phyloP scores from a whole-genome alignment of 495 filamentous ascomycete genomes.

The Penicillium silybi region DNA sequence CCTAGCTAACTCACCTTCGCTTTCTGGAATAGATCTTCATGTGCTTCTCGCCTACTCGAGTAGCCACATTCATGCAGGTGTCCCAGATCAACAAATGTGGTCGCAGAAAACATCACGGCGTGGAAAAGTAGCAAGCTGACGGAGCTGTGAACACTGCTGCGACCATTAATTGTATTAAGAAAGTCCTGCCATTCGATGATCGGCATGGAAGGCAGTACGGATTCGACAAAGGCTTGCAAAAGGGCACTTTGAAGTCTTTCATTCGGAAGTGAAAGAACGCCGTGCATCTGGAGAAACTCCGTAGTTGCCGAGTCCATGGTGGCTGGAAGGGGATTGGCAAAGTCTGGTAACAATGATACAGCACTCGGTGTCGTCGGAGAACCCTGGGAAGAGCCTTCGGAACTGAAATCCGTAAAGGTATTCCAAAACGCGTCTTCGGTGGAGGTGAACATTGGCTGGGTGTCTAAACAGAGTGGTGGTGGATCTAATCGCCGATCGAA shows the following conservation, averaged over 20 bases:
- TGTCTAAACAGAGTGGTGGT: background rate
- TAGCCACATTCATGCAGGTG: constrained; percentile 16
- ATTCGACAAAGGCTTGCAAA: constrained; percentile 16
- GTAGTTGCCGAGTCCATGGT: constrained; percentile 7
- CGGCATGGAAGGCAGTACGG: constrained; percentile 16
- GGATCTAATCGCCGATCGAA: background rate
- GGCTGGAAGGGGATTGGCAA: constrained; percentile 13
- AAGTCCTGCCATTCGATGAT: constrained; percentile 18
- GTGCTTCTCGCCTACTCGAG: constrained; percentile 14
- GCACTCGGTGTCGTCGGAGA: background rate
- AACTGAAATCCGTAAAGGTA: constrained; percentile 12
- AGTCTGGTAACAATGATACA: constrained; percentile 9
- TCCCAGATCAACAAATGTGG: constrained; percentile 14
- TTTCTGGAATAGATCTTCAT: constrained; percentile 13
- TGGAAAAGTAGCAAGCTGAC: constrained; percentile 19
- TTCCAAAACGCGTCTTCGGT: constrained; percentile 13
- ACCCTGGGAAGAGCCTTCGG: background rate
- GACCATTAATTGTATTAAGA: constrained; percentile 4
- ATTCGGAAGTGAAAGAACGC: constrained; percentile 11
- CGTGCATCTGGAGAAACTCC: constrained; percentile 14
- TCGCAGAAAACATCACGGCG: constrained; percentile 18
- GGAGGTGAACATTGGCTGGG: background rate
- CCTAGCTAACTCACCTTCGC: constrained; percentile 11
- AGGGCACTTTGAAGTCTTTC: constrained; percentile 13
- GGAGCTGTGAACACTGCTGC: constrained; percentile 7